Evolutionary conservation across 1,284 basidiomycete species (phyloP).

Genomic region (Athelia psychrophila): DNA sequence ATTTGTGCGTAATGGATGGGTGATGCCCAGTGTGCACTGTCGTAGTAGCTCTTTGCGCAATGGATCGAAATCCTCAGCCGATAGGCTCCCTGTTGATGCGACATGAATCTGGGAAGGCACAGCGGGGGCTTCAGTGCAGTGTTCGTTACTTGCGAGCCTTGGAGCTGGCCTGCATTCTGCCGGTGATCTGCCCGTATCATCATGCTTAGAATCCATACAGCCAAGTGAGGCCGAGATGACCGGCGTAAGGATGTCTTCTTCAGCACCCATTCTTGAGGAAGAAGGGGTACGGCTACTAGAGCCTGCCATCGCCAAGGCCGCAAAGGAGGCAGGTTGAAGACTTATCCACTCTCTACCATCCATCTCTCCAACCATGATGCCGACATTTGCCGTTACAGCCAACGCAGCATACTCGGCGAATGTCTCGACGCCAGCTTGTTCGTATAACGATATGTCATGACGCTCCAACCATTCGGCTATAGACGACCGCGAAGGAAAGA

Average conservation of each 20-base stretch:
- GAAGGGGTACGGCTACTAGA: not conserved
- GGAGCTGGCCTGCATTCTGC: too few species aligned
- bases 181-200: too few species aligned
- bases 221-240: too few species aligned
- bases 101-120: too few species aligned
- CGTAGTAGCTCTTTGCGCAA: not conserved
- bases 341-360: slow-evolving; percentile 3
- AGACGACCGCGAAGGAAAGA: too few species aligned
- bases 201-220: too few species aligned
- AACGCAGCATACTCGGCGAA: not conserved
- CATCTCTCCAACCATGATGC: slow-evolving; percentile 1
- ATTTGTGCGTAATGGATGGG: not conserved
- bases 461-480: too few species aligned
- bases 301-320: not conserved
- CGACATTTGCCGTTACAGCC: not conserved
- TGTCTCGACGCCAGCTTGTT: not conserved
- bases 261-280: not conserved
- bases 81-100: too few species aligned
- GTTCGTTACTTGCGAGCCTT: too few species aligned
- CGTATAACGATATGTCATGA: too few species aligned
- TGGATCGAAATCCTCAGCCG: not conserved
- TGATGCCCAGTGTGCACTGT: not conserved
- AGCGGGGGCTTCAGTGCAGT: too few species aligned
- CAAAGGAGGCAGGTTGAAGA: not conserved
- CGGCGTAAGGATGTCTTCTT: too few species aligned